Evolutionary conservation across 2,329 filamentous ascomycete genomes (phyloP), one percentile per base, ranked within the genome.

Genomic region (Calonectria crousiana): DNA sequence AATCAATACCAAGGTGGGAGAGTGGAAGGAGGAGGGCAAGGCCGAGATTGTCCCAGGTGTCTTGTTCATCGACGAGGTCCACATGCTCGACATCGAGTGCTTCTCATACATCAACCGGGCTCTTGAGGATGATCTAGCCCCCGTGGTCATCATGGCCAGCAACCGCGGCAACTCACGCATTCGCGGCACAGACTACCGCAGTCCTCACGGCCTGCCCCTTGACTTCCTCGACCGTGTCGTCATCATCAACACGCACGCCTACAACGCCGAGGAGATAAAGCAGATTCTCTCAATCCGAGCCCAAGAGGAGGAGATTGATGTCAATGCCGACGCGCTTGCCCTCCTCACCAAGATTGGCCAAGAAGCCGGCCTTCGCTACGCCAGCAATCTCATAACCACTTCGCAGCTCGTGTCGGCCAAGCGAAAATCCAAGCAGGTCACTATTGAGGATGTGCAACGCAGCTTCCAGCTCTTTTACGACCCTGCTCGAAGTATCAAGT

Each of bases 1-100:
- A 88, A 99, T 99, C 89, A 98, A 99, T 88, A 98, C 95, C 79
- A 99, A 99, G 87, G 96, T 99, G 2, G 96, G 93, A 62, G 97
- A 99, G 86, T 99, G 97, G 97, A 98, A 98, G 86, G 97, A 99
- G 85, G 97, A 99, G 86, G 97, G 97, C 87, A 99, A 99, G 86
- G 97, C 97, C 4, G 96, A 98, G 86, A 98, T 99, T 69, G 95
- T 99, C 0, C 97, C 97, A 0, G 97, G 97, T 58, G 97, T 99
- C 10, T 88, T 99, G 10, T 99, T 99, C 89, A 98, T 99, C 82
- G 97, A 99, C 82, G 97, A 99, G 87, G 96, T 99, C 6, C 97
- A 99, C 89, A 98, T 99, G 96, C 94, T 99, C 72, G 97, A 99
- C 84, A 98, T 98, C 77, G 97, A 99, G 86, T 98, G 96, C 88